phyloP scores from a whole-genome alignment of 208 protist species.

The Trypanosoma scelopori region DNA sequence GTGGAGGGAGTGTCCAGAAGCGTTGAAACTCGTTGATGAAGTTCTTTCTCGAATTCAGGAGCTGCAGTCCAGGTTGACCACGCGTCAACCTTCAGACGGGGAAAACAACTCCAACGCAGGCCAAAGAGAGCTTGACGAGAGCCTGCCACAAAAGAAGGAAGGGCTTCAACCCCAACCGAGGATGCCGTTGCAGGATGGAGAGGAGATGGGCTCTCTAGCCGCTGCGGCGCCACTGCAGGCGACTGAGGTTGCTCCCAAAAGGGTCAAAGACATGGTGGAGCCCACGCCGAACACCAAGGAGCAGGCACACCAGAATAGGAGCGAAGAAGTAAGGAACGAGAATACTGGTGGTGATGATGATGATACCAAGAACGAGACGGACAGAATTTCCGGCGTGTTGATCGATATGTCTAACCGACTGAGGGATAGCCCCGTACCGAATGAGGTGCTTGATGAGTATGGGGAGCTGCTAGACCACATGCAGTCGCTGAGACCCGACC shows the following conservation, averaged over 20 bases:
- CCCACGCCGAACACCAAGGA: constrained; percentile 18
- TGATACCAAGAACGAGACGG: no score
- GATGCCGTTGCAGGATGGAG: constrained; percentile 37
- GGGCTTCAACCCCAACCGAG: constrained; percentile 42
- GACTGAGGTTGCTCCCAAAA: constrained; percentile 53
- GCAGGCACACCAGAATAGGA: constrained; percentile 5
- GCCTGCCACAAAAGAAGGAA: constrained; percentile 29
- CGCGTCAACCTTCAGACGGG: not conserved
- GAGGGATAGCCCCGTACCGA: constrained; percentile 37
- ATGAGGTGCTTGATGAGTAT: constrained; percentile 50
- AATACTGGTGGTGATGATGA: constrained; percentile 15
- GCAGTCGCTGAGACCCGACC: constrained; percentile 10
- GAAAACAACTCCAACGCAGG: constrained; percentile 6
- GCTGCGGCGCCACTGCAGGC: constrained; percentile 34
- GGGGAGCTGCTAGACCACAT: constrained; percentile 34
- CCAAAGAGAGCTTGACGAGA: constrained; percentile 9
- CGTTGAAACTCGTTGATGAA: constrained; percentile 24
- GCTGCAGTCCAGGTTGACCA: constrained; percentile 15
- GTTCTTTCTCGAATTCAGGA: constrained; percentile 31
- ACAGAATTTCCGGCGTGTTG: constrained; percentile 31
- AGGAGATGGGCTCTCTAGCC: constrained; percentile 28
- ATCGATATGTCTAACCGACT: constrained; percentile 57
- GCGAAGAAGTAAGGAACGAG: constrained; percentile 7
- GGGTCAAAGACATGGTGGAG: constrained; percentile 32
- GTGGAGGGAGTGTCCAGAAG: constrained; percentile 29